These are phyloP conservation scores for Punica granatum DNA, from an alignment of 345 rosid genomes.

Conservation along the genomic window DNA sequence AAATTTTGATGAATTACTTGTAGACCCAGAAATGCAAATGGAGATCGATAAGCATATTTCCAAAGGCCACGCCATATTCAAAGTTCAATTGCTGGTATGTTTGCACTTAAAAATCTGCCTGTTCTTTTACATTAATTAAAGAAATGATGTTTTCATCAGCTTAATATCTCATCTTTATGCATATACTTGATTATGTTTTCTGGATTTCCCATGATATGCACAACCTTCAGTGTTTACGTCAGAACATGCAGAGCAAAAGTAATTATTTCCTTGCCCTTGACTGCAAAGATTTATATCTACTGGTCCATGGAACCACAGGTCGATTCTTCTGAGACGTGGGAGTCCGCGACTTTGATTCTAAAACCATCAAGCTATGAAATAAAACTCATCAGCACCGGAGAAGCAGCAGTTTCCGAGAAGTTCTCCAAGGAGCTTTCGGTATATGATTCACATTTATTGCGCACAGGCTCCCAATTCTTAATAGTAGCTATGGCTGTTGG, in stretches of 20 bases:
- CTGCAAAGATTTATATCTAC: neutral
- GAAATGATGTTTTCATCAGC: neutral
- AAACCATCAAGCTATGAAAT: slow-evolving; percentile 58
- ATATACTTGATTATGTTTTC: neutral
- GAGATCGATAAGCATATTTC: slow-evolving; percentile 56
- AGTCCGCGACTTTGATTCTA: slow-evolving; percentile 44
- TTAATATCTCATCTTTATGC: neutral
- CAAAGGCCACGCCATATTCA: slow-evolving; percentile 63
- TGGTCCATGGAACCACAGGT: slow-evolving; percentile 24
- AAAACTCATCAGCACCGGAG: slow-evolving; percentile 36
- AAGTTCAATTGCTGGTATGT: slow-evolving; percentile 61
- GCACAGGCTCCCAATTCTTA: neutral
- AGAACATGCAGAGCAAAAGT: neutral
- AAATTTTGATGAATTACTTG: slow-evolving; percentile 17
- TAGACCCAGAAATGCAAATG: slow-evolving; percentile 74
- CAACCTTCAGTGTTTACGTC: neutral
- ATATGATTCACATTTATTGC: slow-evolving; percentile 6
- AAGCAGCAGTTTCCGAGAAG: slow-evolving; percentile 43
- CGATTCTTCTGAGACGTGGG: slow-evolving; percentile 75
- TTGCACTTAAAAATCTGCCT: neutral
- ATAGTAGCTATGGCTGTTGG: too few species aligned
- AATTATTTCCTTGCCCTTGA: neutral
- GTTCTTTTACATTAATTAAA: neutral
- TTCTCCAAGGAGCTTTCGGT: slow-evolving; percentile 57
- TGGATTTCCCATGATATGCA: neutral